Evolutionary conservation across 2,329 filamentous ascomycete species (phyloP).

Genomic region (Diplocarpon rosae): DNA sequence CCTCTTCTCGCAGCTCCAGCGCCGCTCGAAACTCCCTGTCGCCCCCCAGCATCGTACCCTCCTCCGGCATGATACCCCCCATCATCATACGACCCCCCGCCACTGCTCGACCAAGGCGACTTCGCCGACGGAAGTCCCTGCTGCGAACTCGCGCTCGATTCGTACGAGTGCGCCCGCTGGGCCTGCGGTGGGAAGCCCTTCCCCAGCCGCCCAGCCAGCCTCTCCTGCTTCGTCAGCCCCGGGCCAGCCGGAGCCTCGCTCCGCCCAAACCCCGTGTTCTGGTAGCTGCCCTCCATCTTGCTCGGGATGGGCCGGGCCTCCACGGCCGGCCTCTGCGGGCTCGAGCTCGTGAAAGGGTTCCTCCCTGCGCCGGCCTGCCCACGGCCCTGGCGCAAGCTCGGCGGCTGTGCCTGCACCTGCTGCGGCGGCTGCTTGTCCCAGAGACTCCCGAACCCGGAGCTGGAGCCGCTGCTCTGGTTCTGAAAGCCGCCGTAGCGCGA

Average conservation of each 20-base stretch:
- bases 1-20: conserved; percentile 25
- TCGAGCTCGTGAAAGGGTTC: conserved; percentile 20
- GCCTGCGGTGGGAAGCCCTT: conserved; percentile 40
- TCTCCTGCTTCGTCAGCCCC: conserved; percentile 35
- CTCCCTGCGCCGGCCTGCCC: conserved; percentile 20
- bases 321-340: conserved; percentile 3
- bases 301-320: conserved; percentile 50
- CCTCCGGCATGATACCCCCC: conserved; percentile 28
- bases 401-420: conserved; percentile 24
- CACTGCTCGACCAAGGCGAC: conserved; percentile 10
- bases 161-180: conserved; percentile 38
- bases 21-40: conserved; percentile 36
- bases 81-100: conserved; percentile 15
- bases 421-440: background rate
- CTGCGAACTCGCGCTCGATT: conserved; percentile 15
- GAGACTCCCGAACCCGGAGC: conserved; percentile 10
- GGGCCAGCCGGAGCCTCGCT: conserved; percentile 14
- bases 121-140: background rate
- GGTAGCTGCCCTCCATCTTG: conserved; percentile 65
- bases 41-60: conserved; percentile 27
- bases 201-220: conserved; percentile 70
- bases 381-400: conserved; percentile 37
- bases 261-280: conserved; percentile 37
- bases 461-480: conserved; percentile 27
- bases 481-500: conserved; percentile 40